These are phyloP conservation scores for Colletotrichum ledebouriae DNA, from an alignment of 2,329 filamentous ascomycete species.

Conservation along the genomic window DNA sequence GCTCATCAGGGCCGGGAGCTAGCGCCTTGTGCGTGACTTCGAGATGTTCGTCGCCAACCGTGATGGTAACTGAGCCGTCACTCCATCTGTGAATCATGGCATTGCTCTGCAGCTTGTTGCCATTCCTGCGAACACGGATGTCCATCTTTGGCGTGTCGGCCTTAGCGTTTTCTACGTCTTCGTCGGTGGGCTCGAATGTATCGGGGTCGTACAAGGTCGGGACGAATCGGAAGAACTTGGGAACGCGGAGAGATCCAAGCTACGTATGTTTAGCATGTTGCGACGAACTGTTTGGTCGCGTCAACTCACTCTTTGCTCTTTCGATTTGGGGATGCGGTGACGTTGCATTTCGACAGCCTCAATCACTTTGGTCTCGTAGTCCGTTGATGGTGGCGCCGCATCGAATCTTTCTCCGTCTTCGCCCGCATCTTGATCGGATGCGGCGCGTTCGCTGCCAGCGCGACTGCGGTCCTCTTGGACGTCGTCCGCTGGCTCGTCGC, in stretches of 20 bases:
- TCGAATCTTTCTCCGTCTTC: constrained; percentile 60
- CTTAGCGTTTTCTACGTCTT: constrained; percentile 66
- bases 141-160: constrained; percentile 73
- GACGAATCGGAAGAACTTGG: constrained; percentile 78
- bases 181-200: constrained; percentile 72
- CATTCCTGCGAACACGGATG: constrained; percentile 77
- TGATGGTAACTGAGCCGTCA: constrained; percentile 81
- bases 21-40: constrained; percentile 79
- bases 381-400: constrained; percentile 50
- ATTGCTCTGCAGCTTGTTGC: constrained; percentile 79
- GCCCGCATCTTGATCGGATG: constrained; percentile 63
- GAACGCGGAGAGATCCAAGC: constrained; percentile 79
- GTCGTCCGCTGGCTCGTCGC: constrained; percentile 69
- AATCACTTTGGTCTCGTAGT: constrained; percentile 66
- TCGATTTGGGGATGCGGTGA: constrained; percentile 78
- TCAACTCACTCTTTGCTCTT: constrained; percentile 74
- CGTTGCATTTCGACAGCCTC: constrained; percentile 75
- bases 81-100: constrained; percentile 82
- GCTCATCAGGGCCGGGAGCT: constrained; percentile 70
- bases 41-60: constrained; percentile 82
- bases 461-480: constrained; percentile 70
- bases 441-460: constrained; percentile 72
- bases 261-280: constrained; percentile 49
- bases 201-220: constrained; percentile 76
- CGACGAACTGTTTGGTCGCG: not conserved